Base-by-base conservation (phyloP, 2,329 filamentous ascomycete genomes). In the Samsoniella hepiali region DNA sequence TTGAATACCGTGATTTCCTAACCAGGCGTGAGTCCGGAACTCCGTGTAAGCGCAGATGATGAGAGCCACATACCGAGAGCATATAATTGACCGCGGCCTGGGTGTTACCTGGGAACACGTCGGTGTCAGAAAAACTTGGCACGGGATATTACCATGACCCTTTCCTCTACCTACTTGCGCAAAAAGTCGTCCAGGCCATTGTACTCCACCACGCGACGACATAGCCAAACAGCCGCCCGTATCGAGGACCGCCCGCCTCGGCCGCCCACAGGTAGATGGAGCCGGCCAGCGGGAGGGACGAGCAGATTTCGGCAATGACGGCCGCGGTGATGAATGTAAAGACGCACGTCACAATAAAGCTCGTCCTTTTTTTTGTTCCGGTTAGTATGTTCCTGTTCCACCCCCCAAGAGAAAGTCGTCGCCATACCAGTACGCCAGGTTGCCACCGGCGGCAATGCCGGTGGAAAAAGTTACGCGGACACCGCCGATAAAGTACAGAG, bases 141-240 rank as follows among this genome's bases (percentile, higher is more conserved):
- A 40, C 11, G 15, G 22, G 13, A 15, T 15, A 40, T 15, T 3
- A 2, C 29, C 29, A 42, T 55, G 31, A 27, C 3, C 17, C 13
- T 29, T 40, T 11, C 38, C 17, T 27, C 29, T 36, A 59, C 73
- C 63, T 70, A 76, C 81, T 83, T 3, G 81, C 81, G 69, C 81
- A 83, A 63, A 83, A 83, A 0, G 81, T 86, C 2, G 84, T 87
- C 84, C 84, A 87, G 1, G 84, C 84, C 0, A 84, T 86, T 0
- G 83, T 85, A 68, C 81, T 84, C 84, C 84, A 87, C 84, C 84
- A 87, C 0, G 84, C 84, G n/a, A 86, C 84, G n/a, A 85, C 73
- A 69, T 85, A 86, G 22, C 84, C 84, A 61, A 86, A 78, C 0
- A 86, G 73, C 34, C 84, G 73, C n/a, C 84, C 83, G 66, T 76